Conservation (phyloP, 2,329 filamentous ascomycete species). For the Colletotrichum ledebouriae region DNA sequence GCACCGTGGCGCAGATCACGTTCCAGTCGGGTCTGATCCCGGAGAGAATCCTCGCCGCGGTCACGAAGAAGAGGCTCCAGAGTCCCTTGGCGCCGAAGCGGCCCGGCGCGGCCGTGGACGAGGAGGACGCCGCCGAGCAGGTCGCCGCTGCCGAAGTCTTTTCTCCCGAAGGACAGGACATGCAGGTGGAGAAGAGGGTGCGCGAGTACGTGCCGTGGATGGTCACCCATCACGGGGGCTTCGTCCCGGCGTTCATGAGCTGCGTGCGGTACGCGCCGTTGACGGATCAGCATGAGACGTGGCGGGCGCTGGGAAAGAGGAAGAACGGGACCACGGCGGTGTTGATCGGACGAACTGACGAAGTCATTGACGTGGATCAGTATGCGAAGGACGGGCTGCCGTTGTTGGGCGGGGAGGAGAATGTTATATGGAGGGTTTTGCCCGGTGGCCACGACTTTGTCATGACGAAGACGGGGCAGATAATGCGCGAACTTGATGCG, state of each 20-base stretch:
- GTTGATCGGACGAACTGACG: constrained; percentile 64
- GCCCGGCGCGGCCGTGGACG: constrained; percentile 41
- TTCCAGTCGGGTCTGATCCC: constrained; percentile 70
- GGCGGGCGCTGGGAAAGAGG: constrained; percentile 60
- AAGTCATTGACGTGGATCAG: constrained; percentile 65
- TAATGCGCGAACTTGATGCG: constrained; percentile 61
- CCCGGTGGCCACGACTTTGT: constrained; percentile 73
- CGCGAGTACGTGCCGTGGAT: constrained; percentile 70
- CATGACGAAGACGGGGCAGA: constrained; percentile 64
- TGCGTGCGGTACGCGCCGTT: constrained; percentile 68
- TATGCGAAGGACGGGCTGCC: constrained; percentile 65
- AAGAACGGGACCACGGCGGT: constrained; percentile 61
- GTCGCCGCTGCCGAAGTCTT: constrained; percentile 59
- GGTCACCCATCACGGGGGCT: constrained; percentile 67
- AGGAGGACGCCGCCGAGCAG: constrained; percentile 47
- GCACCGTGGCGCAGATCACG: constrained; percentile 61
- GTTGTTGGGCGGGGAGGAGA: constrained; percentile 63
- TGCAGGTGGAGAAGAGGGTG: constrained; percentile 60
- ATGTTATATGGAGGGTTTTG: constrained; percentile 65
- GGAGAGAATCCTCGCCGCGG: constrained; percentile 61
- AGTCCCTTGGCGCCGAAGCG: constrained; percentile 61
- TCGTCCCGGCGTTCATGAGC: constrained; percentile 71
- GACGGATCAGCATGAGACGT: constrained; percentile 64
- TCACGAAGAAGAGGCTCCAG: constrained; percentile 64
- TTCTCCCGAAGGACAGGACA: constrained; percentile 47